A percentile compares a stretch with the other conserved stretches of the same genome.
Conservation (phyloP, 306 rosid genomes). For the Sindora glabra region DNA sequence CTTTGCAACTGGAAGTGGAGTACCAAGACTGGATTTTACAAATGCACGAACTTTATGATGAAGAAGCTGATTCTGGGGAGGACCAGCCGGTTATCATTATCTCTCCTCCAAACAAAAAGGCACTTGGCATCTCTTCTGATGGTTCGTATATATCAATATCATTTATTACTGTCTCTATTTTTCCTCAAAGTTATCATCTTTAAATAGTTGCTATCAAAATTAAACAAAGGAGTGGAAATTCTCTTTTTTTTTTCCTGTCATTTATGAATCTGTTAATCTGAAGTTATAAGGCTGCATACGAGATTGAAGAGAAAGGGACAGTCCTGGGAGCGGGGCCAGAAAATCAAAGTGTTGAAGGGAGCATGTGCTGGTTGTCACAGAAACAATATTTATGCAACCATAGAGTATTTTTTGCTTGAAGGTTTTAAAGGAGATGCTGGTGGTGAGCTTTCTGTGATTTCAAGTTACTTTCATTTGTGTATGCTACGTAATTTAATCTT, state of each 20-base stretch:
- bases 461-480: too few relatives aligned
- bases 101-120: constrained; percentile 36
- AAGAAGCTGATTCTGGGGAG: constrained; percentile 47
- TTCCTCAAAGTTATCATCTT: background rate
- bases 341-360: constrained; percentile 46
- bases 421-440: constrained; percentile 55
- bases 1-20: constrained; percentile 31
- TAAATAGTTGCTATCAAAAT: background rate
- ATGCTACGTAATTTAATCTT: too few relatives aligned
- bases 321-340: constrained; percentile 41
- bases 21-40: constrained; percentile 50
- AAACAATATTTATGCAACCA: constrained; percentile 41
- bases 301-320: constrained; percentile 32
- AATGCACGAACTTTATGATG: constrained; percentile 49
- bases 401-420: constrained; percentile 58
- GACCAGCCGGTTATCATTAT: constrained; percentile 38
- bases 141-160: constrained; percentile 32
- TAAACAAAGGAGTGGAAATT: too few relatives aligned
- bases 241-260: background rate
- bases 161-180: background rate
- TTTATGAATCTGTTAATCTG: background rate
- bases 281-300: constrained; percentile 44
- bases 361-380: constrained; percentile 41
- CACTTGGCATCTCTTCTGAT: constrained; percentile 36
- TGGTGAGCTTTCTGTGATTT: constrained; percentile 41